Base-by-base conservation (phyloP, 306 rosid genomes). In the Acacia confusa region DNA sequence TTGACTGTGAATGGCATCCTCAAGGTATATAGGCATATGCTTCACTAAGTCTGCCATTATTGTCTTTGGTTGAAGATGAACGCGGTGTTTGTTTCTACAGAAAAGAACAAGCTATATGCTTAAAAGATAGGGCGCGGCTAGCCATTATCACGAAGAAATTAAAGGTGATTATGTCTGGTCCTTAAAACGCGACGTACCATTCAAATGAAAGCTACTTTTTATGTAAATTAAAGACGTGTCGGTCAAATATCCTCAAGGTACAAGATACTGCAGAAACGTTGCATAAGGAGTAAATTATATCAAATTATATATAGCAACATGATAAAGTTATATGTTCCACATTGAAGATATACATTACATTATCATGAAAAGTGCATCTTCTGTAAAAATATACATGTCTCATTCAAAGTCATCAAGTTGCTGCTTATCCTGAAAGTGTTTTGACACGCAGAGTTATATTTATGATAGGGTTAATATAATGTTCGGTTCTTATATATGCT, bases 21-120 rank as follows among this genome's bases (percentile, higher is more conserved):
- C 36, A 65, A 17, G 71, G 45, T 8, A 66, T 66, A 66, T 34
- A 15, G 71, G 71, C 40, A 66, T 66, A 66, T 34, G 71, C 70
- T 65, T 32, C 60, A 52, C 1, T 52, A 34, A 65, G 17, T 15
- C 34, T 12, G 36, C 36, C 34, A 60, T 25, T 25, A 60, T 60
- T 22, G 9, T 57, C 28, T 27, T 11, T 7, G 12, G 63, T 22
- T 11, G 30, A 60, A 60, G 36, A 60, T 25, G 34, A 60, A 60
- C 7, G 66, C 7, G 66, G 66, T 27, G 66, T 12, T 60, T 27
- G 66, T 60, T 25, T 25, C 66, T 25, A 32, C 65, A 22, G 63
- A 57, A 57, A 57, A 57, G 28, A 57, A 57, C 27, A n/a, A 57
- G 63, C n/a, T n/a, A 57, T 57, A 22, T 57, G 28, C 63, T 57